Evolutionary conservation across 2,329 filamentous ascomycete genomes (phyloP).

Genomic region (Thelonectria discophora): DNA sequence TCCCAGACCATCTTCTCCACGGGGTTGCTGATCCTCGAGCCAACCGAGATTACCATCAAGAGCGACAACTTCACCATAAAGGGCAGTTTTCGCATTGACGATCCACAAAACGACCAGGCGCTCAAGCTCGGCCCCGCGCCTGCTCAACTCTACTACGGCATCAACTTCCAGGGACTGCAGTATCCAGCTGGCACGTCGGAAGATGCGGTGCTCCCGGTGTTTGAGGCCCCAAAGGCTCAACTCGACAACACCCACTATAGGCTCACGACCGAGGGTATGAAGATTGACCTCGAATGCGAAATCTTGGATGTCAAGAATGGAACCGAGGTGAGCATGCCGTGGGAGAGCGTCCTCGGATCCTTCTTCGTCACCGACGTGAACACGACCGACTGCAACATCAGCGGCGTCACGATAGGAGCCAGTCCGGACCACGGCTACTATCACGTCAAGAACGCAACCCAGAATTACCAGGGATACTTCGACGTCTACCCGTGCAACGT

Average conservation of each 20-base stretch:
- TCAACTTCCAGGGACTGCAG: conserved; percentile 31
- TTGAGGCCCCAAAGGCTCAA: conserved; percentile 19
- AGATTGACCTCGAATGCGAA: conserved; percentile 38
- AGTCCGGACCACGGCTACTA: conserved; percentile 38
- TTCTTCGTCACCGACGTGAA: conserved; percentile 39
- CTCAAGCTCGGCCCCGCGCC: conserved; percentile 27
- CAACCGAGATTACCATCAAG: conserved; percentile 35
- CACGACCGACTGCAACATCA: conserved; percentile 38
- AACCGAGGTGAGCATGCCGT: conserved; percentile 30
- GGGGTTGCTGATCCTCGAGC: conserved; percentile 42
- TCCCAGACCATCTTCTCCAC: conserved; percentile 42
- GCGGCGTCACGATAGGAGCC: conserved; percentile 35
- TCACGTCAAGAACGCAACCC: conserved; percentile 38
- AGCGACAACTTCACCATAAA: conserved; percentile 30
- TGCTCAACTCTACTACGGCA: conserved; percentile 32
- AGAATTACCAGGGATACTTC: conserved; percentile 41
- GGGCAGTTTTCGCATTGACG: conserved; percentile 26
- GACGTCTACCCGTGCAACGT: conserved; percentile 39
- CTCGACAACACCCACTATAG: conserved; percentile 30
- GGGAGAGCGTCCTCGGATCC: conserved; percentile 33
- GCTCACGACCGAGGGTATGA: conserved; percentile 33
- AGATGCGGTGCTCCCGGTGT: conserved; percentile 25
- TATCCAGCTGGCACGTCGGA: conserved; percentile 31
- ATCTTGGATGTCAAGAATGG: conserved; percentile 36
- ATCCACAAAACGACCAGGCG: conserved; percentile 16